phyloP scores from a whole-genome alignment of 2,329 filamentous ascomycete genomes.

The Arthrocladium fulminans region DNA sequence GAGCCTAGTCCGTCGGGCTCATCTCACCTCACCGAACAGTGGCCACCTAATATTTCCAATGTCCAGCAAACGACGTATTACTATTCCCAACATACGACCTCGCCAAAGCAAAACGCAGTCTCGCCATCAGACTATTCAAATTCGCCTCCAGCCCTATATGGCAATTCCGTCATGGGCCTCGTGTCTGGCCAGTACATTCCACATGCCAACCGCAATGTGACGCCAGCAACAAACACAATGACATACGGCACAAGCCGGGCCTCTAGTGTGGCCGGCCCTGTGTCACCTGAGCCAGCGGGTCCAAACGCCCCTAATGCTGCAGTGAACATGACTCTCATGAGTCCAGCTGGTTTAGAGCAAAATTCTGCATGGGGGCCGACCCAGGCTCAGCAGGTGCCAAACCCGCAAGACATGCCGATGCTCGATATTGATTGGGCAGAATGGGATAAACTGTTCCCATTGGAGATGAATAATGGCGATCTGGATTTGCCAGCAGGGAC shows the following conservation, averaged over 20 bases:
- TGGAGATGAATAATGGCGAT: conserved; percentile 46
- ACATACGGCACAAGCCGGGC: background rate
- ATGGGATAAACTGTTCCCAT: conserved; percentile 31
- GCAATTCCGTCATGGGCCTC: conserved; percentile 4
- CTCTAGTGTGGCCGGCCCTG: background rate
- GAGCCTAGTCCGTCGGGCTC: conserved; percentile 7
- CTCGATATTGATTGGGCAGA: conserved; percentile 22
- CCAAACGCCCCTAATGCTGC: background rate
- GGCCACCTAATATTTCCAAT: background rate
- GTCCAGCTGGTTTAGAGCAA: background rate
- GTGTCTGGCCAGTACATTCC: conserved; percentile 6
- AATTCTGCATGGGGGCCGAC: background rate
- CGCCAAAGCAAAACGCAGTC: conserved; percentile 3
- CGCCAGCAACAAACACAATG: background rate
- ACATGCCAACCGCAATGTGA: background rate
- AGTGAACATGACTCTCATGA: background rate
- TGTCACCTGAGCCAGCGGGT: background rate
- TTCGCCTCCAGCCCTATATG: conserved; percentile 16
- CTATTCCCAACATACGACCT: background rate
- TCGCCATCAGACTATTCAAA: conserved; percentile 14
- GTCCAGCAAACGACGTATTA: conserved; percentile 1
- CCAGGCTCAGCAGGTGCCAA: background rate
- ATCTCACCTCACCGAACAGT: conserved; percentile 1
- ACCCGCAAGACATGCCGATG: conserved; percentile 2
- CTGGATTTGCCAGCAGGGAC: conserved; percentile 35